Base-by-base conservation (phyloP, 1,139 yeast genomes). In the Hanseniaspora gamundiae region DNA sequence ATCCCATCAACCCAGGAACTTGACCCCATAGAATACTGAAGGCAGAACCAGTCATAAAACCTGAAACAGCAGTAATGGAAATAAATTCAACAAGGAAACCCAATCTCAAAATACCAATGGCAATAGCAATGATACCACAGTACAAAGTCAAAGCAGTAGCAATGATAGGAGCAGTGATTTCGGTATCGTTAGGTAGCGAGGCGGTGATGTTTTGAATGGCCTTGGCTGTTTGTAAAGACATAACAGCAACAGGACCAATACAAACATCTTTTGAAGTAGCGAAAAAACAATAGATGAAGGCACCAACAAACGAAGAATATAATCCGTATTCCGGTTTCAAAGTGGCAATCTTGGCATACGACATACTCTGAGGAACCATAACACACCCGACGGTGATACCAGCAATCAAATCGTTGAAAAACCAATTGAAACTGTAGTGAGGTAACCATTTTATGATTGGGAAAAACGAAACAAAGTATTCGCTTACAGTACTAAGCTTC, bases 191-290 rank as follows among this genome's bases (percentile, higher is more conserved):
- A 2, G 74, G 70, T 51, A 72, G 73, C 49, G 67, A 66, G 39
- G 62, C 69, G 48, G 75, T 74, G 11, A 87, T 93, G 44, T 70
- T 69, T 28, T 75, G 73, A 46, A 87, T 72, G 42, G 85, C 88
- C 59, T 81, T 84, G 40, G 88, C 78, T 27, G 85, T 87, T 61
- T 87, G 88, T 51, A 78, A 62, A 13, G 95, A 84, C 95, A 88
- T 87, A 49, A 88, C 96, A 2, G 97, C 97, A 35, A 88, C 97
- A 5, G 97, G 96, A 28, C 96, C 97, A 55, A 88, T 87, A 49
- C 93, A 82, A 39, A 88, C 95, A 69, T 88, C 97, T 64, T 87
- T 88, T 17, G 94, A 83, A 16, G 96, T 88, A 14, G 96, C 97
- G 61, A 88, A 88, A 55, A 87, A 74, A 41, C 94, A 80, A 61